phyloP scores from a whole-genome alignment of 2,329 filamentous ascomycete genomes.

The Ophiostoma populinum region DNA sequence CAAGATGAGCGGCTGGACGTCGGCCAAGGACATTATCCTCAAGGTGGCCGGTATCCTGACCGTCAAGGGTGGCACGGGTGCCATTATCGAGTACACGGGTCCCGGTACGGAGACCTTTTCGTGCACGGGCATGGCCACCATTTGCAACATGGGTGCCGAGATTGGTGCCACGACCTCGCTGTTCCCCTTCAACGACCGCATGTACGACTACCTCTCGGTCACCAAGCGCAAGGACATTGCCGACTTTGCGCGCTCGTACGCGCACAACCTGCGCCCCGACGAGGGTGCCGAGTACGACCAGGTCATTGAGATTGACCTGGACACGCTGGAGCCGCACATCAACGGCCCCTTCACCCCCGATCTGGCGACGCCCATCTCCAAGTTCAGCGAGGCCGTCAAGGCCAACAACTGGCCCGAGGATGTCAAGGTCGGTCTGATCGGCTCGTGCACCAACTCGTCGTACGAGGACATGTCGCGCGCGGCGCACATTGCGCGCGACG shows the following conservation, averaged over 20 bases:
- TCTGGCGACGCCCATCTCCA: conserved; percentile 91
- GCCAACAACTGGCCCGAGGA: conserved; percentile 92
- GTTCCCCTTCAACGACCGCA: conserved; percentile 95
- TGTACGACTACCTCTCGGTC: conserved; percentile 87
- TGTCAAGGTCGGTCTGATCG: conserved; percentile 91
- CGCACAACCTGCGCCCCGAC: conserved; percentile 71
- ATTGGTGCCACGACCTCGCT: conserved; percentile 79
- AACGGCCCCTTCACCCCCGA: conserved; percentile 98
- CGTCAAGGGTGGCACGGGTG: conserved; percentile 93
- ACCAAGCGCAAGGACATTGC: conserved; percentile 86
- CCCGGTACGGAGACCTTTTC: conserved; percentile 60
- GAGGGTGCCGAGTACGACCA: conserved; percentile 90
- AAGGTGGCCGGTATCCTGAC: conserved; percentile 95
- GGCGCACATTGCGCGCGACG: conserved; percentile 80
- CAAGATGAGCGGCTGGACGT: conserved; percentile 72
- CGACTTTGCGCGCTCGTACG: conserved; percentile 73
- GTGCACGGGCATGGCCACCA: conserved; percentile 76
- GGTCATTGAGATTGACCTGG: conserved; percentile 89
- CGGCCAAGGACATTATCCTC: conserved; percentile 92
- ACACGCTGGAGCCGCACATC: conserved; percentile 89
- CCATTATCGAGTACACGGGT: conserved; percentile 60
- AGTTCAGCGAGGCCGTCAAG: conserved; percentile 89
- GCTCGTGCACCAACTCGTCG: conserved; percentile 88
- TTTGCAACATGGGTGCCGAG: conserved; percentile 54
- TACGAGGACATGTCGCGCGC: conserved; percentile 86